Base-by-base conservation (phyloP, 176 grass and related monocot genomes). In the Themeda triandra region DNA sequence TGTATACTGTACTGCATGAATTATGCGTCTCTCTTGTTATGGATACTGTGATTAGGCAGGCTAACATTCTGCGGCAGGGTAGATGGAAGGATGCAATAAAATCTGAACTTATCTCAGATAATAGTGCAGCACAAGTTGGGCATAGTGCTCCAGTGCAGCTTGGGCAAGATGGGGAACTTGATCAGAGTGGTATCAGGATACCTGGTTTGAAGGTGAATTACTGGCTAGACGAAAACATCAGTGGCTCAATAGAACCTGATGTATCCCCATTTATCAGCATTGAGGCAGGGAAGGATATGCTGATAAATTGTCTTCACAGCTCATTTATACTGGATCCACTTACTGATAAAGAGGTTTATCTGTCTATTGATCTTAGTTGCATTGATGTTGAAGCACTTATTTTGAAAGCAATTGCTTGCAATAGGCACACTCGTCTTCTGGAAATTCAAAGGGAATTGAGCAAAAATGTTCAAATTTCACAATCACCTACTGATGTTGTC, bases 61-160 rank as follows among this genome's bases (percentile, higher is more conserved):
- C 92, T 71, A 94, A 95, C 74, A 71, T 90, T 86, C 85, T 98
- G 32, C 84, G 95, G 63, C 92, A 92, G 76, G 95, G 92, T 81
- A 98, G 92, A 70, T 98, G 95, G 95, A 90, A 89, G 77, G 91
- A 93, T 85, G 95, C 91, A 82, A 95, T 98, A 90, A 92, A 86
- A 60, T 92, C 89, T 88, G 92, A 98, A 73, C 95, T 95, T 82
- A 83, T 98, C 46, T 93, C 91, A 69, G 95, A 98, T 78, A 81
- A 39, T 42, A 85, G 86, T 79, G 42, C 65, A 68, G 79, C 82
- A 86, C 92, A 92, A 88, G 60, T 80, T 66, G 89, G 85, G 73
- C 91, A 79, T 89, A 46, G 68, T 76, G 75, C 78, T 87, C 35
- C 66, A 51, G 73, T 76, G 72, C 95, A 93, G 63, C 79, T 95